These are phyloP conservation scores for Gardenia jasminoides DNA, from an alignment of 257 asterid species.

Conservation along the genomic window DNA sequence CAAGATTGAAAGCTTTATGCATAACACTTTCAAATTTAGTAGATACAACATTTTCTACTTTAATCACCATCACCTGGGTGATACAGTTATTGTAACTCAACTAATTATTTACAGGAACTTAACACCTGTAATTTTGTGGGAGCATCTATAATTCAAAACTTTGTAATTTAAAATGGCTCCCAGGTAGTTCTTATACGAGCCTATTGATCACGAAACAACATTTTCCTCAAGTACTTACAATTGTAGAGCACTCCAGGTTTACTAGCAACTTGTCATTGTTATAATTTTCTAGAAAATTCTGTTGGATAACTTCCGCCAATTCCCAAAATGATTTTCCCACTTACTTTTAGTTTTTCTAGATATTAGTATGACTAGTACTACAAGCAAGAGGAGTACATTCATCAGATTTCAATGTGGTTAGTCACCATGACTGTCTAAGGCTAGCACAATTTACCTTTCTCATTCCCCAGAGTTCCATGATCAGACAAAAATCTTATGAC, in stretches of 20 bases:
- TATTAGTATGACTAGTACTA: background rate
- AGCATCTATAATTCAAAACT: background rate
- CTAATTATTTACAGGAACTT: background rate
- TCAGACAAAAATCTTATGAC: slow-evolving; percentile 68
- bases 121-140: background rate
- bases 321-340: background rate
- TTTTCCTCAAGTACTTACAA: background rate
- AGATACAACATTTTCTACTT: background rate
- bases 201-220: background rate
- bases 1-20: background rate
- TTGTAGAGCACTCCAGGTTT: background rate
- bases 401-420: background rate
- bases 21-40: background rate
- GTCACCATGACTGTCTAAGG: slow-evolving; percentile 5
- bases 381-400: background rate
- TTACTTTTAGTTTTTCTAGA: background rate
- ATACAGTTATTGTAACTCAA: background rate
- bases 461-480: slow-evolving; percentile 56
- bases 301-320: background rate
- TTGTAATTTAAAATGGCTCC: no score
- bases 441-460: slow-evolving; percentile 52
- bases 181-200: no score
- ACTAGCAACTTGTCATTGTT: background rate
- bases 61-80: background rate
- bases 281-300: background rate